Evolutionary conservation across 352 stramenopile genomes (phyloP), one percentile per base, ranked within the genome.

Genomic region (Pythium rishiriense): DNA sequence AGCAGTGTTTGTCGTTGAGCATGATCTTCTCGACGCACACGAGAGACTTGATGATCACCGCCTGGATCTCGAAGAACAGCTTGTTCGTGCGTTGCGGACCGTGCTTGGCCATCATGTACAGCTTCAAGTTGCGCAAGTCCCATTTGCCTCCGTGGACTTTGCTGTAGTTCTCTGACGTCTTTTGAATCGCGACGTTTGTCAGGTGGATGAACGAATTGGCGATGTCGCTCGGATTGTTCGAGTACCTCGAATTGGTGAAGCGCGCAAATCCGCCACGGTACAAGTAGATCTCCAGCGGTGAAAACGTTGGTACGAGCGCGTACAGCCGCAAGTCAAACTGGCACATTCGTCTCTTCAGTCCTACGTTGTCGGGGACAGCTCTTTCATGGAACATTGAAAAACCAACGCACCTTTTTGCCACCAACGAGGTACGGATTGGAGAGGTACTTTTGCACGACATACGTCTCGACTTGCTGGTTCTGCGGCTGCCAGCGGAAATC

Each of bases 1-100:
- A 98, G 78, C 93, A 98, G 76, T 98, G 93, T 61, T 97, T 97
- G 77, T 98, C 94, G 58, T 96, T 94, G 57, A 98, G 97, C 64
- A 98, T 98, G 61, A 96, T 86, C 61, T 97, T 93, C 73, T 98
- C 91, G 29, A 98, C 90, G 37, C 83, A 92, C 51, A 90, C 61
- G 24, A 95, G 74, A 33, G 81, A 93, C 70, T 88, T 90, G 64
- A 96, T 90, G 60, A 93, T 95, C 49, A 95, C 83, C 46, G 88
- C 82, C 63, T 98, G 88, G 62, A 97, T 97, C 50, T 97, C 86
- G 43, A 85, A 89, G 64, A 98, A 97, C 33, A 97, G 75, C 48
- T 90, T 83, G 73, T 97, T 88, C 48, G 91, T 78, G 15, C 81
- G 77, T 49, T 84, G 85, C 12, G 73, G 63, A 4, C 90, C 89